A percentile compares a stretch with the other conserved stretches of the same genome.
Conservation (phyloP, 805 yeast genomes). For the Kazachstania kunashirensis region DNA sequence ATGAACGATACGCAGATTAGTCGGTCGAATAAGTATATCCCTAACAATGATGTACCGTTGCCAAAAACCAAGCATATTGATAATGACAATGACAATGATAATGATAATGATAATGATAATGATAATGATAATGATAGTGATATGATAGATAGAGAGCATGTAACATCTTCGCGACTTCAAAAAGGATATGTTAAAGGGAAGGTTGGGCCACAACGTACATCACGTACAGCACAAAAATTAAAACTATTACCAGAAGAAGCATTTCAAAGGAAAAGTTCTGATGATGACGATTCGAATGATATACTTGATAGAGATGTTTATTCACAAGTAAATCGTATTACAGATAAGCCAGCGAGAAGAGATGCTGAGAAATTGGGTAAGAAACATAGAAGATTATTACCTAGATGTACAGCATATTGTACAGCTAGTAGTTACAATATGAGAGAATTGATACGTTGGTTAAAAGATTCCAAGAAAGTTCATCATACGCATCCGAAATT, state of each 20-base stretch:
- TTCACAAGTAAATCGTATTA: conserved; percentile 75
- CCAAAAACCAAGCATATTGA: background rate
- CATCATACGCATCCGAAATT: conserved; percentile 77
- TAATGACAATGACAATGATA: background rate
- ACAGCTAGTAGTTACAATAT: conserved; percentile 87
- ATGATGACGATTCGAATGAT: conserved; percentile 10
- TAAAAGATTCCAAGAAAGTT: conserved; percentile 62
- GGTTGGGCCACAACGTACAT: conserved; percentile 59
- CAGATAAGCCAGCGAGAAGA: conserved; percentile 78
- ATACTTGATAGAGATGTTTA: conserved; percentile 45
- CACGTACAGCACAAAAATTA: conserved; percentile 64
- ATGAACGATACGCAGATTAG: no score
- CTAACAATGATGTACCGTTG: background rate
- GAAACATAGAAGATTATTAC: conserved; percentile 60
- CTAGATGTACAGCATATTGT: conserved; percentile 93
- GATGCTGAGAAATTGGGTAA: conserved; percentile 93
- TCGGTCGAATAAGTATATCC: conserved; percentile 1
- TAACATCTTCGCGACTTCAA: conserved; percentile 1
- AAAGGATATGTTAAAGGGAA: background rate
- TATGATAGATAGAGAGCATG: background rate
- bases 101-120: background rate
- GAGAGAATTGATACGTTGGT: conserved; percentile 79
- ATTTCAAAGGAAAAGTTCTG: conserved; percentile 3
- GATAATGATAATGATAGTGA: background rate
- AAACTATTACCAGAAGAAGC: conserved; percentile 60